phyloP scores from a whole-genome alignment of 805 yeast species.

The Priceomyces castillae region DNA sequence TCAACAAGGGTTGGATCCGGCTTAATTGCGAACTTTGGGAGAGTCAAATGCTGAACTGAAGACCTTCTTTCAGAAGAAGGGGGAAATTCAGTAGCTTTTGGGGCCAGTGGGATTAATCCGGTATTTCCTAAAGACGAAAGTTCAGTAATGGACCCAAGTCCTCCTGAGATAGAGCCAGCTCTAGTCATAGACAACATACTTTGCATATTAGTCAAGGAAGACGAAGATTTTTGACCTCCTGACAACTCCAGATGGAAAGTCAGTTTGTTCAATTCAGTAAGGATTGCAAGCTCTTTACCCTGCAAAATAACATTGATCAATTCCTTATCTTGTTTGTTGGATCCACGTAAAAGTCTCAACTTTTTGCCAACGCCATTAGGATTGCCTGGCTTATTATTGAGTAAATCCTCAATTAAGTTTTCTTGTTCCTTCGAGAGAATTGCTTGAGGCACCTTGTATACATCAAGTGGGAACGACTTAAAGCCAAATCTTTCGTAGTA shows the following conservation, averaged over 20 bases:
- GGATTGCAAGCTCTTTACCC: slow-evolving; percentile 32
- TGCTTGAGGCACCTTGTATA: slow-evolving; percentile 29
- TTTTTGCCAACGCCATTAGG: slow-evolving; percentile 24
- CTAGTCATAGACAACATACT: slow-evolving; percentile 19
- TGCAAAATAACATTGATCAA: slow-evolving; percentile 31
- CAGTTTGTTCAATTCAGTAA: slow-evolving; percentile 36
- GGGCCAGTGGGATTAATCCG: slow-evolving; percentile 2
- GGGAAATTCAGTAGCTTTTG: not conserved
- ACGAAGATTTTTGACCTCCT: slow-evolving; percentile 29
- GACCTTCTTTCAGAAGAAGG: too few species aligned
- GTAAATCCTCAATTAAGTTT: slow-evolving; percentile 20
- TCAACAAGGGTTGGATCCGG: slow-evolving; percentile 18
- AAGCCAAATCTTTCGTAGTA: slow-evolving; percentile 67
- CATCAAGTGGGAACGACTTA: slow-evolving; percentile 33
- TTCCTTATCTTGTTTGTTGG: slow-evolving; percentile 24
- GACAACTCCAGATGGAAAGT: slow-evolving; percentile 32
- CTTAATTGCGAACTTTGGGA: slow-evolving; percentile 33
- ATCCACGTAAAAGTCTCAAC: slow-evolving; percentile 24
- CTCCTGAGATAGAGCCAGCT: slow-evolving; percentile 18
- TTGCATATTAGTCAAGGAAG: slow-evolving; percentile 31
- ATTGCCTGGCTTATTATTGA: slow-evolving; percentile 8
- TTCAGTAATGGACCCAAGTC: slow-evolving; percentile 20
- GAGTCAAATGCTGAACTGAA: slow-evolving; percentile 20
- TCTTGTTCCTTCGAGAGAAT: slow-evolving; percentile 16
- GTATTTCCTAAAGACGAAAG: slow-evolving; percentile 3